Evolutionary conservation across 2,329 filamentous ascomycete genomes (phyloP).

Genomic region (Xylariaceae sp.): DNA sequence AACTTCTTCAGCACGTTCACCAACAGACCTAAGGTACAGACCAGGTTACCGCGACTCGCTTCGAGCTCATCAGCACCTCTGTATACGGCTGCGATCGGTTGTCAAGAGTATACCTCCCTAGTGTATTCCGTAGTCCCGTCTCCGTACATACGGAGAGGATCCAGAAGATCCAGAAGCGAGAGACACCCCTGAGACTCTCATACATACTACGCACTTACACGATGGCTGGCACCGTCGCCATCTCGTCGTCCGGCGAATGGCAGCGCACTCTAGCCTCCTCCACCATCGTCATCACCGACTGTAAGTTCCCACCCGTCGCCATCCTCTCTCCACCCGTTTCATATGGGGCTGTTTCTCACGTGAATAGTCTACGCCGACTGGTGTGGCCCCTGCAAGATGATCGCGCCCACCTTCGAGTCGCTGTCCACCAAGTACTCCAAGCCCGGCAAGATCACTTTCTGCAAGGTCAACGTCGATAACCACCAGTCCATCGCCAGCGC

Average conservation of each 20-base stretch:
- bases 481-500: conserved; percentile 71
- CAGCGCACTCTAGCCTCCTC: conserved; percentile 65
- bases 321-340: background rate
- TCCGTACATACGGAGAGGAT: background rate
- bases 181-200: too few species aligned
- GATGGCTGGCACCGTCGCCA: conserved; percentile 47
- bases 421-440: conserved; percentile 75
- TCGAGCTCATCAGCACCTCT: background rate
- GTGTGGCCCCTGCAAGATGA: conserved; percentile 90
- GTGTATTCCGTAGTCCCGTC: background rate
- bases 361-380: conserved; percentile 82
- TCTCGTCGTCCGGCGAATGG: conserved; percentile 66
- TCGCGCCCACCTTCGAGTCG: conserved; percentile 82
- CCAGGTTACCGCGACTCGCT: too few species aligned
- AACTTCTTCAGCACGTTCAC: too few species aligned
- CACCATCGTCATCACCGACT: conserved; percentile 82
- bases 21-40: too few species aligned
- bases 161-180: background rate
- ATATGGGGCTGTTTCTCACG: conserved; percentile 23
- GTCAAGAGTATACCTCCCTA: background rate
- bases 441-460: conserved; percentile 78
- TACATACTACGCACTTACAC: background rate
- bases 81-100: background rate
- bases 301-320: conserved; percentile 48
- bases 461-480: conserved; percentile 84